Evolutionary conservation across 805 yeast species (phyloP), one percentile per base, ranked within the genome.

Genomic region (Candida nanaspora): DNA sequence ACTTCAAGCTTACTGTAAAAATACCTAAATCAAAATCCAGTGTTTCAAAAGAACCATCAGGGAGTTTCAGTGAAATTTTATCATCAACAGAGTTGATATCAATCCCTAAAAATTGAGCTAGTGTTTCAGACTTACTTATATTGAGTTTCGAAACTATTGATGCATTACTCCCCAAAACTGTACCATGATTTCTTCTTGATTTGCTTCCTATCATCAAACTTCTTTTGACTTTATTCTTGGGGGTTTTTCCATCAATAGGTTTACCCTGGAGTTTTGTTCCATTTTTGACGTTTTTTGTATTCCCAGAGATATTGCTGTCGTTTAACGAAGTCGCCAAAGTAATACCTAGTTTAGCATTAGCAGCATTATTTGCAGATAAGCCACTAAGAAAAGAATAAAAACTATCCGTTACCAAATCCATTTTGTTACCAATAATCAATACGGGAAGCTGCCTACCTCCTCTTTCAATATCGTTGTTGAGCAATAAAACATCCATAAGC

Each of bases 361-460:
- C n/a, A n/a, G n/a, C n/a, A n/a, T n/a, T n/a, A n/a, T n/a, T n/a
- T n/a, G n/a, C n/a, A n/a, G 6, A 14, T 3, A 21, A 21, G 13
- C 18, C 26, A 21, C 27, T 14, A 13, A 20, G 3, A 9, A 21
- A 21, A 13, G 18, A 7, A 33, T 33, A 6, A 20, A 20, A 18
- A 19, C 19, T 31, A 19, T 25, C 22, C 3, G 18, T 3, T 5
- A 25, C 22, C 14, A 56, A 45, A 42, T 59, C 64, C 2, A 48
- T 41, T 45, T 59, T 60, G 48, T 56, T 59, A 32, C 60, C 62
- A 2, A 61, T 35, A 2, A 59, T 46, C 45, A 59, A 36, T 19
- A 60, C 40, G 6, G 64, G 64, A 5, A 49, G 33, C 15, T 21
- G 15, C 16, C 26, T 30, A 8, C 36, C 40, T 2, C 31, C 33